These are phyloP conservation scores for Tremella mesenterica DNA, from an alignment of 768 basidiomycete species.

Conservation along the genomic window DNA sequence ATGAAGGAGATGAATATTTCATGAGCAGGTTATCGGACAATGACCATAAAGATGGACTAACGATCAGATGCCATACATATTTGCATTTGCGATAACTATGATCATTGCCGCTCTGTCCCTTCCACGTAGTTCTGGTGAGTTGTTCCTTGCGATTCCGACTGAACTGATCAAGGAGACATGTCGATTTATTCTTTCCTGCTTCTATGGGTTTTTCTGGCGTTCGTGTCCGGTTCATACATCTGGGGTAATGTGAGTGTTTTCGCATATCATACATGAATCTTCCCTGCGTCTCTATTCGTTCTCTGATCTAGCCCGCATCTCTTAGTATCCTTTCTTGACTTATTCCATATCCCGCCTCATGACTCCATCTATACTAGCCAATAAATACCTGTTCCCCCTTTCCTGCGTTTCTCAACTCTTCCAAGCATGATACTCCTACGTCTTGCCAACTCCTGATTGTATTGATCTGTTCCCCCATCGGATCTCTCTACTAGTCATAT, in stretches of 20 bases:
- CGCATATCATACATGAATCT: too few species aligned
- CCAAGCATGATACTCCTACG: too few species aligned
- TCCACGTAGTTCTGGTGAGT: slow-evolving; percentile 75
- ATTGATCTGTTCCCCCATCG: too few species aligned
- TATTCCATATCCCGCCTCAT: too few species aligned
- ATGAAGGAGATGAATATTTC: too few species aligned
- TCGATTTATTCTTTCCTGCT: slow-evolving; percentile 76
- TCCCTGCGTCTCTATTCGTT: neutral
- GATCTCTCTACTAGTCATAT: too few species aligned
- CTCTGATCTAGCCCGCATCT: too few species aligned
- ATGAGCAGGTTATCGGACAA: too few species aligned
- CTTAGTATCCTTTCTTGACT: neutral
- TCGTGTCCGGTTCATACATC: slow-evolving; percentile 61
- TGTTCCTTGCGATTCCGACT: neutral
- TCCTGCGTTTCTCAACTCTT: too few species aligned
- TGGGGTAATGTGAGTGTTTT: slow-evolving; percentile 46
- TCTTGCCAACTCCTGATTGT: too few species aligned
- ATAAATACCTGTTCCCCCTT: too few species aligned
- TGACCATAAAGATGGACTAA: slow-evolving; percentile 3
- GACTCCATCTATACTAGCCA: too few species aligned
- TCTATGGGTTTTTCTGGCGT: slow-evolving; percentile 61
- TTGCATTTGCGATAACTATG: slow-evolving; percentile 77
- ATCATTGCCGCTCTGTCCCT: slow-evolving; percentile 75
- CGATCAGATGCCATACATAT: slow-evolving; percentile 68
- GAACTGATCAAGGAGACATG: slow-evolving; percentile 55